Base-by-base conservation (phyloP, 768 basidiomycete species). In the Candolleomyces eurysporus region DNA sequence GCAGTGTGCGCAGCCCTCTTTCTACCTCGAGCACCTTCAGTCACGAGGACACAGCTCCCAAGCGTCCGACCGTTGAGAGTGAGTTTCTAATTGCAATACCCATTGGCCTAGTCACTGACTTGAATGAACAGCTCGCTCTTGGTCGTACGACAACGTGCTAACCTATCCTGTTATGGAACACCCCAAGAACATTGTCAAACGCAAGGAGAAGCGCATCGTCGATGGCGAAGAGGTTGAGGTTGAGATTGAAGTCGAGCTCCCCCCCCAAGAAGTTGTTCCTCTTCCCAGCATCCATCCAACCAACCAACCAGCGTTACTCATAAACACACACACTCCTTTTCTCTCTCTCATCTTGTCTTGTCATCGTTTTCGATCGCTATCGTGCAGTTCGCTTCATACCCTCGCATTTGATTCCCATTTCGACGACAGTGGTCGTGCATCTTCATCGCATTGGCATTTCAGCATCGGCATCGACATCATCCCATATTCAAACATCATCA, bases 101-200 rank as follows among this genome's bases (percentile, higher is more conserved):
- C 16, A 3, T 14, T 21, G 48, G 45, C 42, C 30, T 50, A 39
- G 62, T 67, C 21, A 26, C 43, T 10, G 59, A 31, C 69, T 64
- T 39, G 69, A 11, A 36, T 36, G 17, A 46, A 21, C 60, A 90
- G 89, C 76, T 13, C 87, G 87, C 31, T 85, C 90, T 2, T 90
- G 88, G 89, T 90, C 89, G 2, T 91, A 90, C 67, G 88, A 90
- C 66, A 87, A 87, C 64, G 71, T 89, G 63, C 82, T 80, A 68
- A 89, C 86, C 3, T 91, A 91, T 65, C 84, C 86, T 16, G 75
- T 84, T 61, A 85, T 86, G 83, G 75, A 77, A 62, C 73, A 82
- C 42, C 84, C 82, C n/a, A 74, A 78, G 48, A 80, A 80, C 74
- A 84, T 85, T 75, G 36, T 61, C 43, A 83, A 83, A 74, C 79